Base-by-base conservation (phyloP, 2,329 filamentous ascomycete species). In the Nemania sp. region DNA sequence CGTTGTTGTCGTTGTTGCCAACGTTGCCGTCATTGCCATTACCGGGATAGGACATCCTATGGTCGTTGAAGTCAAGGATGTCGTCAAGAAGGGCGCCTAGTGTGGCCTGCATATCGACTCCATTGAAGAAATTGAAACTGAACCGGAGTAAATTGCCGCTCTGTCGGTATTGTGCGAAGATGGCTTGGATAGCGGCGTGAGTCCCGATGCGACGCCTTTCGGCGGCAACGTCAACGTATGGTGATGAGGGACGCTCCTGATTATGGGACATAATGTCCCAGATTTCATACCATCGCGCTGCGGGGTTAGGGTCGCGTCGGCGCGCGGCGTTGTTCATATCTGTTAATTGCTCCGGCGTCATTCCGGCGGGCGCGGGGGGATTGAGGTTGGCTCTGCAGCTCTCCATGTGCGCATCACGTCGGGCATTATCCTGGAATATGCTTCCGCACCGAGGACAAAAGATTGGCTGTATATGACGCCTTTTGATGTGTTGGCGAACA, bases 401-500 rank as follows among this genome's bases (percentile, higher is more conserved):
- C n/a, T n/a, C n/a, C 41, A 45, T 5, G 41, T 45, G 41, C 4
- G 41, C 41, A 20, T 45, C 41, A 5, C 15, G 41, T 20, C 20
- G 15, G 8, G 35, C 22, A 43, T 61, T 47, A 6, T 61, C 22
- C 5, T 52, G 32, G 13, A 61, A 61, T 15, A 10, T 27, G 13
- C 2, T 41, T 10, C 58, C 47, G 24, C 58, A 61, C 4, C 29
- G 18, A 27, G 47, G 29, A 29, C 58, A 61, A 27, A 35, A 27
- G 29, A 29, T 53, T n/a, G 47, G 58, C 58, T 52, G 49, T 26
- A 18, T 18, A 43, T 61, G 58, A 35, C 5, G 18, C 5, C 58
- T 61, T 7, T 15, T 15, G 15, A 61, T 52, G 22, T 61, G 58
- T 41, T 20, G 58, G 29, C 58, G 58, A 27, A 61, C 58, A 53